Percentiles rank a stretch among this genome's conserved stretches.
phyloP scores from a whole-genome alignment of 805 yeast genomes.

The Middelhovenomyces tepae region DNA sequence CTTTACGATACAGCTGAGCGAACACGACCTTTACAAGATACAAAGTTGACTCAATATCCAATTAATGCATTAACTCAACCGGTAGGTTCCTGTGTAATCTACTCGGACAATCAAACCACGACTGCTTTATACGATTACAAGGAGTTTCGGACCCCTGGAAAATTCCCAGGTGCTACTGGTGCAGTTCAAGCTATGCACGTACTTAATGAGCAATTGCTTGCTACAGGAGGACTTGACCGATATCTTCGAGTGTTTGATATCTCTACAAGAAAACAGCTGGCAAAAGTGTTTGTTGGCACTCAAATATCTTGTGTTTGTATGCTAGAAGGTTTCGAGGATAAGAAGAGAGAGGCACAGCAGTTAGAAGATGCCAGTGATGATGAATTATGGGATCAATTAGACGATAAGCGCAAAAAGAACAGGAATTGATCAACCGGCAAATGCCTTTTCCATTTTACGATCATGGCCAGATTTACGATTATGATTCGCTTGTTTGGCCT shows the following conservation, averaged over 20 bases:
- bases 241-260: constrained; percentile 72
- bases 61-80: constrained; percentile 31
- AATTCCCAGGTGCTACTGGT: constrained; percentile 71
- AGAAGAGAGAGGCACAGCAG: constrained; percentile 18
- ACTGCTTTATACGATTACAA: constrained; percentile 19
- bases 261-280: constrained; percentile 47
- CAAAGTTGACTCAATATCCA: constrained; percentile 48
- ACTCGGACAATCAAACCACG: not conserved
- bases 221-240: constrained; percentile 81
- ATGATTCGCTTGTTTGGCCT: constrained; percentile 53
- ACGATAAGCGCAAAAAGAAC: constrained; percentile 9
- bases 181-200: constrained; percentile 42
- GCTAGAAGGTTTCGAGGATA: constrained; percentile 37
- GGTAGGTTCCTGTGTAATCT: constrained; percentile 2
- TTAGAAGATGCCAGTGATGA: constrained; percentile 27
- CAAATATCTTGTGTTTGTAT: constrained; percentile 50
- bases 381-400: constrained; percentile 32
- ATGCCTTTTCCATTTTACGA: constrained; percentile 45
- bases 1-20: constrained; percentile 62
- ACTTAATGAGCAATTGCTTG: constrained; percentile 33
- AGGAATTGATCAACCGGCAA: too few species aligned
- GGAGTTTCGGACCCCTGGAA: constrained; percentile 61
- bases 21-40: constrained; percentile 54
- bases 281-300: constrained; percentile 69
- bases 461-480: constrained; percentile 56